Evolutionary conservation across 345 rosid genomes (phyloP).

Genomic region (Corchorus capsularis): DNA sequence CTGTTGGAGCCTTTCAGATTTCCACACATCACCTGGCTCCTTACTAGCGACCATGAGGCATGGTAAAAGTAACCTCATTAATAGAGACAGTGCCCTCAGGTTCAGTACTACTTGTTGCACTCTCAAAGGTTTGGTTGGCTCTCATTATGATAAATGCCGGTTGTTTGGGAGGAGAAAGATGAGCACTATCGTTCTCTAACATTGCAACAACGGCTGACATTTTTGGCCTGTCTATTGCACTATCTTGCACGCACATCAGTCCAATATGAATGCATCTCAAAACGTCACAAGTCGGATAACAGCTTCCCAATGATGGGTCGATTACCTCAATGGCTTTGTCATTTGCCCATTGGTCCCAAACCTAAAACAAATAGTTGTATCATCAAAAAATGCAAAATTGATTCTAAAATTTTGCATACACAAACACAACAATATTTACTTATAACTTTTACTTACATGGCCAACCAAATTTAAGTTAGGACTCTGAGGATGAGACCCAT

Average conservation of each 20-base stretch:
- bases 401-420: background rate
- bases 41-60: slow-evolving; percentile 41
- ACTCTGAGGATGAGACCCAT: slow-evolving; percentile 21
- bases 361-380: slow-evolving; percentile 27
- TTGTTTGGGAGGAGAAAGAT: slow-evolving; percentile 45
- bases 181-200: slow-evolving; percentile 38
- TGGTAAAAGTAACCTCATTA: slow-evolving; percentile 36
- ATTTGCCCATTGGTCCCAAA: slow-evolving; percentile 54
- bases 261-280: slow-evolving; percentile 54
- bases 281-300: slow-evolving; percentile 28
- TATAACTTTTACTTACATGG: slow-evolving; percentile 57
- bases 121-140: slow-evolving; percentile 2
- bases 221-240: slow-evolving; percentile 42
- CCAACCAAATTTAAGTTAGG: slow-evolving; percentile 42
- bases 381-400: background rate
- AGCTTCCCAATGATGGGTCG: slow-evolving; percentile 31
- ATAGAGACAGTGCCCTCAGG: slow-evolving; percentile 27
- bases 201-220: slow-evolving; percentile 52
- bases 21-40: too few species aligned
- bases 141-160: slow-evolving; percentile 45
- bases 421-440: too few species aligned
- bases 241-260: slow-evolving; percentile 69
- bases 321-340: slow-evolving; percentile 34
- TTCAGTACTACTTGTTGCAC: slow-evolving; percentile 16
- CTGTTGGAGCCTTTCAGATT: too few species aligned